These are phyloP conservation scores for Phanerodontia chrysosporium DNA, from an alignment of 768 basidiomycete genomes.

Conservation along the genomic window DNA sequence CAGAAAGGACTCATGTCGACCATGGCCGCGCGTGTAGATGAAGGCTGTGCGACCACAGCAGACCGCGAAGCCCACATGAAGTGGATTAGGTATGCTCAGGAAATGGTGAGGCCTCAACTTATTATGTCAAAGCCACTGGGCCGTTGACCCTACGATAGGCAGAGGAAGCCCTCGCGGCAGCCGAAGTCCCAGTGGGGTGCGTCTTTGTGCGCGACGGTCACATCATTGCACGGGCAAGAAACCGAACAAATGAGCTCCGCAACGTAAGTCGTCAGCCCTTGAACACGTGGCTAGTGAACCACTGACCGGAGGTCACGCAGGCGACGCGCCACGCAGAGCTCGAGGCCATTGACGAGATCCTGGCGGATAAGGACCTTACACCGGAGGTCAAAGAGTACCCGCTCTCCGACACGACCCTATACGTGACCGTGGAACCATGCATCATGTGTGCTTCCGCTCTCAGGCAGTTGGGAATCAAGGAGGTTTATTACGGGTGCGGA, in stretches of 20 bases:
- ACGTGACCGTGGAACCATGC: slow-evolving; percentile 98
- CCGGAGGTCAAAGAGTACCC: slow-evolving; percentile 51
- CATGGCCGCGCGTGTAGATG: not conserved
- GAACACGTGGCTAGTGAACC: not conserved
- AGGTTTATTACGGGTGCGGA: slow-evolving; percentile 89
- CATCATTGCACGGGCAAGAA: slow-evolving; percentile 83
- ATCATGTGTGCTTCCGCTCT: slow-evolving; percentile 99
- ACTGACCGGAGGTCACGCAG: slow-evolving; percentile 36
- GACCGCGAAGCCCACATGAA: not conserved
- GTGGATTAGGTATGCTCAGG: slow-evolving; percentile 16
- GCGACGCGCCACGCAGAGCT: slow-evolving; percentile 97
- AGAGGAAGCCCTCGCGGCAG: slow-evolving; percentile 76
- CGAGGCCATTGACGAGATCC: slow-evolving; percentile 89
- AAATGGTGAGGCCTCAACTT: slow-evolving; percentile 51
- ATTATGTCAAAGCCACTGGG: not conserved
- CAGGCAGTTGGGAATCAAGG: slow-evolving; percentile 85
- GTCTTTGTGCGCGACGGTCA: slow-evolving; percentile 80
- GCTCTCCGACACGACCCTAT: slow-evolving; percentile 76
- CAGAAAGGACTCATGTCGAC: not conserved
- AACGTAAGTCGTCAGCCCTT: slow-evolving; percentile 53
- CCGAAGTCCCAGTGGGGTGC: slow-evolving; percentile 96
- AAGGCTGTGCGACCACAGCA: not conserved
- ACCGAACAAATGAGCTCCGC: slow-evolving; percentile 89
- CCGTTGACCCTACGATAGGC: slow-evolving; percentile 41
- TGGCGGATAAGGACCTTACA: slow-evolving; percentile 58